phyloP scores from a whole-genome alignment of 352 stramenopile genomes.

The Lagenidium giganteum region DNA sequence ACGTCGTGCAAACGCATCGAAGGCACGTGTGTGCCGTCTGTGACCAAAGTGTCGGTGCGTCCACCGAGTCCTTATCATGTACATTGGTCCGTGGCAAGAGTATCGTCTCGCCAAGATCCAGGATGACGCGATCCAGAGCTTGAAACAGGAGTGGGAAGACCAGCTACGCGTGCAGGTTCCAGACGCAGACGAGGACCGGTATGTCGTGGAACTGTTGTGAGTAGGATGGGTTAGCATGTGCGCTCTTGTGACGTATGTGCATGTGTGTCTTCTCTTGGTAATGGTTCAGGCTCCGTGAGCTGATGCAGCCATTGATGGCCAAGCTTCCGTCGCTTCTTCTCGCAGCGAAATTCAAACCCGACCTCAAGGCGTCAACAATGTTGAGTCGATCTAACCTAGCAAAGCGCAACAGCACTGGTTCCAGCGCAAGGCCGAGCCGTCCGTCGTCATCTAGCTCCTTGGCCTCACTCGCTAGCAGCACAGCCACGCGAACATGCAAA shows the following conservation, averaged over 20 bases:
- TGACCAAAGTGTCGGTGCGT: no score
- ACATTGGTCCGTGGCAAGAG: slow-evolving; percentile 83
- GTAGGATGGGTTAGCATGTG: no score
- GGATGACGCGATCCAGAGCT: slow-evolving; percentile 63
- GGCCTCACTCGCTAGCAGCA: slow-evolving; percentile 7
- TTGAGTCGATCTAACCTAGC: neutral
- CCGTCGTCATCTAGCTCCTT: slow-evolving; percentile 12
- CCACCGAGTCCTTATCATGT: slow-evolving; percentile 33
- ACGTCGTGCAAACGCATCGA: no score
- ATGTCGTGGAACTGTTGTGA: no score
- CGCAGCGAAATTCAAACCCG: slow-evolving; percentile 6
- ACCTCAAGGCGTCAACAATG: neutral
- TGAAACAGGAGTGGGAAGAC: slow-evolving; percentile 59
- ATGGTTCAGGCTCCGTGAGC: slow-evolving; percentile 46
- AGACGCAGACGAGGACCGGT: slow-evolving; percentile 39
- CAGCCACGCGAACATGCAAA: neutral
- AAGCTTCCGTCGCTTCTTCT: slow-evolving; percentile 70
- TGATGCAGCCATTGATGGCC: slow-evolving; percentile 73
- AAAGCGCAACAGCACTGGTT: slow-evolving; percentile 1
- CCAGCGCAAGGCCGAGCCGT: no score
- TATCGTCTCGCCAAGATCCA: slow-evolving; percentile 84
- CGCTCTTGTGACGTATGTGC: no score
- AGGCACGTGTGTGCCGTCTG: no score
- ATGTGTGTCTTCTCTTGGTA: neutral
- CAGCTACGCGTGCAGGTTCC: slow-evolving; percentile 49